Base-by-base conservation (phyloP, 1,139 yeast genomes). In the Torulaspora globosa region DNA sequence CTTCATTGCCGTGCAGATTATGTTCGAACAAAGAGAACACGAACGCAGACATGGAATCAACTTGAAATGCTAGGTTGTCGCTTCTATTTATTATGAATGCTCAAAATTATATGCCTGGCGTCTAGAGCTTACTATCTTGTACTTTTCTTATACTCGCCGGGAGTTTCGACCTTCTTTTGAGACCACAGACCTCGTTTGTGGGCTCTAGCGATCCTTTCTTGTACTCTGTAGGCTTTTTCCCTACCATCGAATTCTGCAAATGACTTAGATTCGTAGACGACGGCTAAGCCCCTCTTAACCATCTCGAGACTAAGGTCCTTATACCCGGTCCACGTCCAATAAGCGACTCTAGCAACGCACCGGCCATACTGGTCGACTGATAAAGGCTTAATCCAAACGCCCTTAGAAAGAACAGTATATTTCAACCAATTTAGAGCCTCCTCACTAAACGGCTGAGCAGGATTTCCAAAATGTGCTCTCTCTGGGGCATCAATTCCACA, bases 401-500 rank as follows among this genome's bases (percentile, higher is more conserved):
- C 72, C 39, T 78, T 73, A 1, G 94, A 92, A 42, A 82, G 60
- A 0, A 90, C 60, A 56, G 78, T 84, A 14, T 68, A 57, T 36
- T 82, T 70, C 29, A 92, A 71, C 96, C 97, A 92, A 3, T 61
- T 60, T 48, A 90, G 67, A 0, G 97, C 94, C 53, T 92, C 97
- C 41, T 82, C 87, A 27, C 95, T 79, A 60, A 69, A 84, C 0
- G 95, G 95, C 62, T 92, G 98, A 0, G 96, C 85, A 0, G 95
- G 90, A 53, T 85, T 85, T 1, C 99, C 99, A 68, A 88, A 92
- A 70, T 92, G 97, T 1, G 95, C 79, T 35, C 95, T 70, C 63
- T 92, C 99, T 1, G 99, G 99, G 0, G 99, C 98, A 71, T 92
- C 99, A n/a, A 92, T 82, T 0, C 97, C 99, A 65, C 95, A 85